Conservation (phyloP, 2,329 filamentous ascomycete species). For the Pyrenochaeta sp. region DNA sequence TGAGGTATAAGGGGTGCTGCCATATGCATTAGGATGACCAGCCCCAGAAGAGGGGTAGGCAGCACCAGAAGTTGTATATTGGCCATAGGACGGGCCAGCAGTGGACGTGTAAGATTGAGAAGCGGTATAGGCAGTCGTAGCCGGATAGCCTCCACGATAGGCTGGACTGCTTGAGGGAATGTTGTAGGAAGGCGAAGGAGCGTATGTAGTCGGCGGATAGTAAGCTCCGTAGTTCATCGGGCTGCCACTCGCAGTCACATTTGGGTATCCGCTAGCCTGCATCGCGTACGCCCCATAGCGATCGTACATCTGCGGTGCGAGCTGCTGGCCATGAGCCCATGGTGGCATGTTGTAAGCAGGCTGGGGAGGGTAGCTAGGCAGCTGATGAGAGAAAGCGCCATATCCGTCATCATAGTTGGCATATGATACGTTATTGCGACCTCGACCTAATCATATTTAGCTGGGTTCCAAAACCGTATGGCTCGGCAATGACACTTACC, state of each 20-base stretch:
- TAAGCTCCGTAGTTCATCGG: slow-evolving; percentile 45
- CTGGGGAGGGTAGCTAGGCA: slow-evolving; percentile 36
- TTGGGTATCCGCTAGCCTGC: slow-evolving; percentile 25
- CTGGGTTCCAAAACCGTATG: neutral
- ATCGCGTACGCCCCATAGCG: slow-evolving; percentile 29
- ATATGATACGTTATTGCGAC: slow-evolving; percentile 26
- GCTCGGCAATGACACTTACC: slow-evolving; percentile 22
- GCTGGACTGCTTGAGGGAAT: slow-evolving; percentile 25
- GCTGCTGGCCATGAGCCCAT: slow-evolving; percentile 35
- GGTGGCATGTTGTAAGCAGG: slow-evolving; percentile 35
- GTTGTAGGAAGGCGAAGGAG: slow-evolving; percentile 33
- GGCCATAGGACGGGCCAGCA: slow-evolving; percentile 24
- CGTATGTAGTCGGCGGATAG: slow-evolving; percentile 39
- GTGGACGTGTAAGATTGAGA: slow-evolving; percentile 23
- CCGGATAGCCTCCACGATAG: slow-evolving; percentile 32
- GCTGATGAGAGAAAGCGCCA: slow-evolving; percentile 44
- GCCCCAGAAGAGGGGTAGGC: slow-evolving; percentile 17
- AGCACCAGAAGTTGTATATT: slow-evolving; percentile 19
- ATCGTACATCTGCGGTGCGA: slow-evolving; percentile 30
- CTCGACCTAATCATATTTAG: slow-evolving; percentile 29
- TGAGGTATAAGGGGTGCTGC: slow-evolving; percentile 5
- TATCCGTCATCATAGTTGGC: slow-evolving; percentile 36
- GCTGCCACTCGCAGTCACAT: slow-evolving; percentile 33
- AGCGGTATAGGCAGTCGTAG: slow-evolving; percentile 20
- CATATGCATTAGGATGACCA: slow-evolving; percentile 7